phyloP scores from a whole-genome alignment of 495 filamentous ascomycete genomes.

The Cercophora sp. region DNA sequence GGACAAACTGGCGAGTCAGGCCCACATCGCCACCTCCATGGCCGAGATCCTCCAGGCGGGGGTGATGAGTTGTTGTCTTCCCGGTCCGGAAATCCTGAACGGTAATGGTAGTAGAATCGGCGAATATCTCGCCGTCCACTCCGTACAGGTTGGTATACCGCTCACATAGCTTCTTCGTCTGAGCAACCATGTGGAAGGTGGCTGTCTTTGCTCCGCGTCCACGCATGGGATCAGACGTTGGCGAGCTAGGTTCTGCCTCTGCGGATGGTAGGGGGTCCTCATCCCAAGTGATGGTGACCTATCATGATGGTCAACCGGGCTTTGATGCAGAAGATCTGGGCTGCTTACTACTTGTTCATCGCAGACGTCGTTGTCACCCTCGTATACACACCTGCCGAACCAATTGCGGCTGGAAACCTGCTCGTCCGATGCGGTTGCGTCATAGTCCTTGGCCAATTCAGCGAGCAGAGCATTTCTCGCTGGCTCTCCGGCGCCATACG shows the following conservation, averaged over 20 bases:
- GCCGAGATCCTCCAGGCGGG: conserved; percentile 50
- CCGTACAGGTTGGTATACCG: conserved; percentile 81
- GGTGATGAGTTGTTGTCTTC: conserved; percentile 47
- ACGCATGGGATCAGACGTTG: conserved; percentile 15
- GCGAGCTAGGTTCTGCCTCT: not conserved
- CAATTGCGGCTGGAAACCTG: conserved; percentile 63
- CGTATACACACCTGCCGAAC: conserved; percentile 94
- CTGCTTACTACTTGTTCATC: conserved; percentile 80
- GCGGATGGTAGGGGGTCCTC: conserved; percentile 46
- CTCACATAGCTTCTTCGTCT: conserved; percentile 81
- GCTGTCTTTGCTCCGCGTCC: conserved; percentile 75
- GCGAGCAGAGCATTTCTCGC: conserved; percentile 40
- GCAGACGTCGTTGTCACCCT: conserved; percentile 83
- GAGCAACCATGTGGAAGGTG: conserved; percentile 88
- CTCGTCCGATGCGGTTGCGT: conserved; percentile 39
- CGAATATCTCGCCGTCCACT: conserved; percentile 76
- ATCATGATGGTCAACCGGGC: too few relatives aligned
- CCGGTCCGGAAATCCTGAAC: conserved; percentile 62
- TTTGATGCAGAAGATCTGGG: not conserved
- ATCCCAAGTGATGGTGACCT: conserved; percentile 66
- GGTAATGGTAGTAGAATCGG: conserved; percentile 64
- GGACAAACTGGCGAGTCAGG: conserved; percentile 71
- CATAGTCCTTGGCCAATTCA: conserved; percentile 67
- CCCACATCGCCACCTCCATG: conserved; percentile 91
- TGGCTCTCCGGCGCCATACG: conserved; percentile 45